Base-by-base conservation (phyloP, 176 grass and related monocot genomes). In the Bonia amplexicaulis region DNA sequence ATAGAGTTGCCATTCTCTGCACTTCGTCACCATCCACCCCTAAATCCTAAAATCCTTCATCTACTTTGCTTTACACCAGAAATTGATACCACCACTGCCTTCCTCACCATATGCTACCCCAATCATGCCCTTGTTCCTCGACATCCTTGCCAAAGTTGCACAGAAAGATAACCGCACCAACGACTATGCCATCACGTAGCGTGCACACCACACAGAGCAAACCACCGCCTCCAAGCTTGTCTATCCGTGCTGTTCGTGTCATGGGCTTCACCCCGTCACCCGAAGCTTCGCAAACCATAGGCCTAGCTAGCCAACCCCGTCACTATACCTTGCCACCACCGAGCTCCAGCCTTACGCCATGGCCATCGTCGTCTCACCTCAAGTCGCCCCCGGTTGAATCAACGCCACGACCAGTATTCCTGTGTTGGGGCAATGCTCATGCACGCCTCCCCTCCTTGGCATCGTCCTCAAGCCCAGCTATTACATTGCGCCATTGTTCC, bases 171-270 rank as follows among this genome's bases (percentile, higher is more conserved):
- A 9, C 19, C 19, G 0, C 2, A 0, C 19, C 53, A 55, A 7
- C 7, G 0, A 6, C 53, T 7, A 55, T 55, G 19, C 19, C 7
- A 0, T 55, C 19, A 0, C 0, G 53, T 0, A 2, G 0, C 2
- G 8, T 9, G 53, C 53, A 57, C 53, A 9, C 2, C 6, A 9
- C 2, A 0, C 19, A 0, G 2, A 57, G 19, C 53, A 57, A 57
- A 57, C 19, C 7, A 20, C 7, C 7, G 2, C 7, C 19, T 9
- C 7, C 7, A 55, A 55, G 19, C 7, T 55, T 0, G 0, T 19
- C 0, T 55, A 19, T 22, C 2, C 0, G 0, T 2, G 2, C 0
- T 0, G 17, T 5, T 6, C 7, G 0, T 0, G 0, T 55, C 53
- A 55, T 0, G 2, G 6, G 7, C 52, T 55, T 55, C 53, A 0